Conservation (phyloP, 805 yeast genomes). For the Pichia rugopelliculosa region DNA sequence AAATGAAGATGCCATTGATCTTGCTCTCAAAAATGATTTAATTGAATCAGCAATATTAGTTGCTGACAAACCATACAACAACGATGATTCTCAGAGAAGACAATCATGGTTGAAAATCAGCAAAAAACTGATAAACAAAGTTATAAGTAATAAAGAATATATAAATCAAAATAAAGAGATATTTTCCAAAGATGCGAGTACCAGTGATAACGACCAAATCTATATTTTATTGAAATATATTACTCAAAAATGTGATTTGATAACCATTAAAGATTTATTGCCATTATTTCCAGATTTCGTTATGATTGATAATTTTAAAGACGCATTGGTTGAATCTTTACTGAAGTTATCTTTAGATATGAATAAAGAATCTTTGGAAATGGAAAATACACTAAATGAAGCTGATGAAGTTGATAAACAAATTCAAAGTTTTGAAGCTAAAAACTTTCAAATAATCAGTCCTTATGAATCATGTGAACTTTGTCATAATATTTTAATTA, state of each 20-base stretch:
- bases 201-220: slow-evolving; percentile 22
- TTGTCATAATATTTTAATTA: slow-evolving; percentile 63
- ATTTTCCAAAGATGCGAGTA: slow-evolving; percentile 1
- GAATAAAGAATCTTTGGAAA: slow-evolving; percentile 59
- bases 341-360: slow-evolving; percentile 65
- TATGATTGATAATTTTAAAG: slow-evolving; percentile 74
- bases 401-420: slow-evolving; percentile 52
- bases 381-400: slow-evolving; percentile 62
- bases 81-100: slow-evolving; percentile 43
- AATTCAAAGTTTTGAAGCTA: slow-evolving; percentile 40
- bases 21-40: slow-evolving; percentile 59
- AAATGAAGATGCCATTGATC: slow-evolving; percentile 71
- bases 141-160: slow-evolving; percentile 24
- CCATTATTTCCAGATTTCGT: slow-evolving; percentile 81
- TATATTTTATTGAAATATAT: slow-evolving; percentile 29
- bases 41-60: slow-evolving; percentile 50
- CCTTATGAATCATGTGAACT: slow-evolving; percentile 78
- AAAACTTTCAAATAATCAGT: slow-evolving; percentile 58
- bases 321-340: slow-evolving; percentile 73
- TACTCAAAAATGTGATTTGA: slow-evolving; percentile 38
- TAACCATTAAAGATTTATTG: slow-evolving; percentile 72
- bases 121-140: slow-evolving; percentile 35
- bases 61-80: slow-evolving; percentile 41
- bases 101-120: slow-evolving; percentile 68
- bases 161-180: slow-evolving; percentile 16